Evolutionary conservation across 495 filamentous ascomycete genomes (phyloP).

Genomic region (Aspergillus asperescens): DNA sequence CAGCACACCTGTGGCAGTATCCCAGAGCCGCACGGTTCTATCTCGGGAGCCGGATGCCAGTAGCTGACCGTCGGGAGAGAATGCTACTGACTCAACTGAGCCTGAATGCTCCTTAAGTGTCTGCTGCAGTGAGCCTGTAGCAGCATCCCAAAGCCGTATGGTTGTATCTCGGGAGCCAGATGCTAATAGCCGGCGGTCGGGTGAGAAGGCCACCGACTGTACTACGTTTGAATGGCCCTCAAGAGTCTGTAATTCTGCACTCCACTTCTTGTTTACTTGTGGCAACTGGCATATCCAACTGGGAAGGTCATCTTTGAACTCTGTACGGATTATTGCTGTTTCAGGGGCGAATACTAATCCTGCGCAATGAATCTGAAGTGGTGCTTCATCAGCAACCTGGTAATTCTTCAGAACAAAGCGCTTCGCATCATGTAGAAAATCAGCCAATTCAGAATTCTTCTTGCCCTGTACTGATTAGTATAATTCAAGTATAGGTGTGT

Average conservation of each 20-base stretch:
- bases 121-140: slow-evolving; percentile 9
- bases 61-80: slow-evolving; percentile 31
- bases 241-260: background rate
- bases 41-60: slow-evolving; percentile 23
- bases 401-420: background rate
- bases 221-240: background rate
- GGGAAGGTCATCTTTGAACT: background rate
- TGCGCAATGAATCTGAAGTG: background rate
- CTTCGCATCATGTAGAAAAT: background rate
- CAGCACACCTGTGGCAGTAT: slow-evolving; percentile 12
- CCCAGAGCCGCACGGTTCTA: slow-evolving; percentile 21
- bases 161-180: slow-evolving; percentile 17
- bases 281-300: background rate
- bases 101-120: slow-evolving; percentile 19
- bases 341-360: background rate
- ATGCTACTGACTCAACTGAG: slow-evolving; percentile 25
- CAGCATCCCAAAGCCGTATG: slow-evolving; percentile 32
- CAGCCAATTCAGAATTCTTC: background rate
- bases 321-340: background rate
- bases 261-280: background rate
- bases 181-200: background rate
- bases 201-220: background rate
- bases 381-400: background rate
- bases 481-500: background rate
- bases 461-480: background rate